These are phyloP conservation scores for Phellopilus nigrolimitatus DNA, from an alignment of 1,284 basidiomycete species.

Conservation along the genomic window DNA sequence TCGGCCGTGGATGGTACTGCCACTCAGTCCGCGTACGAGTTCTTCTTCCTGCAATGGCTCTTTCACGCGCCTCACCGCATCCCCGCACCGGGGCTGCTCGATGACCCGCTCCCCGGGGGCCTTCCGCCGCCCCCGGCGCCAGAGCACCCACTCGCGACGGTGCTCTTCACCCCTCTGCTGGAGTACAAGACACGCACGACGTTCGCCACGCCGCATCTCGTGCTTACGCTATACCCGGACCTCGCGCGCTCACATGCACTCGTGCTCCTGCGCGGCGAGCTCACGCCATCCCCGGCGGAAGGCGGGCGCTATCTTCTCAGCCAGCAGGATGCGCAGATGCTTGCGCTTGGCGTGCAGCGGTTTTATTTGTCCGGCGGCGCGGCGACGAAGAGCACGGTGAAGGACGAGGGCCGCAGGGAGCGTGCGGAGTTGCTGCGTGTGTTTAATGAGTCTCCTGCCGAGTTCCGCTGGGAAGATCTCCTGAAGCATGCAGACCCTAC, in stretches of 20 bases:
- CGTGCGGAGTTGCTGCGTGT: conserved; percentile 47
- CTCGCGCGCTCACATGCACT: conserved; percentile 74
- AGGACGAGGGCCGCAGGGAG: conserved; percentile 29
- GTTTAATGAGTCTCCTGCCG: conserved; percentile 69
- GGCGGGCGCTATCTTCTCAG: conserved; percentile 53
- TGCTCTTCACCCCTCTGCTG: conserved; percentile 90
- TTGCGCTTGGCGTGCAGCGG: conserved; percentile 74
- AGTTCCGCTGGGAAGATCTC: conserved; percentile 74
- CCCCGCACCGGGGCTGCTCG: conserved; percentile 32
- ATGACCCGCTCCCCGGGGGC: conserved; percentile 39
- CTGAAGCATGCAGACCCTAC: conserved; percentile 41
- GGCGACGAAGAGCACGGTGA: conserved; percentile 25
- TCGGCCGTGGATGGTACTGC: conserved; percentile 27
- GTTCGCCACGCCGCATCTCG: conserved; percentile 89
- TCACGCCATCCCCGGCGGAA: conserved; percentile 63
- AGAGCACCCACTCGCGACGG: conserved; percentile 54
- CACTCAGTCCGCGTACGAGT: conserved; percentile 63
- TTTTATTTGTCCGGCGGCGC: conserved; percentile 63
- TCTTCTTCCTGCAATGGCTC: conserved; percentile 85
- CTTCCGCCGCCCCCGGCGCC: conserved; percentile 19
- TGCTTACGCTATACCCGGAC: conserved; percentile 91
- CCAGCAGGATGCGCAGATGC: conserved; percentile 78
- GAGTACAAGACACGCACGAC: conserved; percentile 89
- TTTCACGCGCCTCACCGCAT: conserved; percentile 65
- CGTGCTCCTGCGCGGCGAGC: conserved; percentile 89